A percentile compares a stretch with the other conserved stretches of the same genome.
phyloP scores from a whole-genome alignment of 208 protist species.

The Leishmania turanica region DNA sequence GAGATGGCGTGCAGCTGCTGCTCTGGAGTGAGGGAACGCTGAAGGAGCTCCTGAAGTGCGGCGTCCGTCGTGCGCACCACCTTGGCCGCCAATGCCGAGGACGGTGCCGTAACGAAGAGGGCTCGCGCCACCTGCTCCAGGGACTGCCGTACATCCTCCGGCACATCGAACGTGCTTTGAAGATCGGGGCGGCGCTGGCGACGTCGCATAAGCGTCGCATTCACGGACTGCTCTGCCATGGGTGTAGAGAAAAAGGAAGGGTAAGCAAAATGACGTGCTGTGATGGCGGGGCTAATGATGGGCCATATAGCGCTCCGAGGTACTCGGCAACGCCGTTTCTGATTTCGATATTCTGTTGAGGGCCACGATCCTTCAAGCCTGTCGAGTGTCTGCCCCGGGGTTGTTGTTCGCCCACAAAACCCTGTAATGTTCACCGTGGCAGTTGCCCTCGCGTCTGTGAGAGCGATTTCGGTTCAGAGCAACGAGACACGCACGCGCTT shows the following conservation, averaged over 20 bases:
- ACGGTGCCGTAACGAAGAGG: neutral
- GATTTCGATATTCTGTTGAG: neutral
- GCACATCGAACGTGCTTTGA: constrained; percentile 38
- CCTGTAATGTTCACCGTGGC: neutral
- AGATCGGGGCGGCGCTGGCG: constrained; percentile 49
- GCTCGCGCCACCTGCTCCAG: constrained; percentile 17
- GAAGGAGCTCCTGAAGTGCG: constrained; percentile 48
- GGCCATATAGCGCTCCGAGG: neutral
- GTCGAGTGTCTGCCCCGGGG: neutral
- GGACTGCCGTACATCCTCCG: constrained; percentile 27
- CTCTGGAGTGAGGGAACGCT: constrained; percentile 56
- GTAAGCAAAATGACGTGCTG: constrained; percentile 13
- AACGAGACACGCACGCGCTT: neutral
- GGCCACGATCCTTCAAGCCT: neutral
- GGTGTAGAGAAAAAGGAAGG: neutral
- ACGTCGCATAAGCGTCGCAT: constrained; percentile 33
- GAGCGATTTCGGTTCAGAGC: neutral
- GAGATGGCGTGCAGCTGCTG: constrained; percentile 72
- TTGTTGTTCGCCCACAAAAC: neutral
- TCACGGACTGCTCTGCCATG: constrained; percentile 12
- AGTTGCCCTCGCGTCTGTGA: neutral
- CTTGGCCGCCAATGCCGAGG: constrained; percentile 16
- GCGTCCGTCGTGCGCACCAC: constrained; percentile 35
- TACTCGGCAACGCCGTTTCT: neutral
- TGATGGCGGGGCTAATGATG: neutral